Evolutionary conservation across 2,329 filamentous ascomycete genomes (phyloP).

Genomic region (Aspergillus aculeatus): DNA sequence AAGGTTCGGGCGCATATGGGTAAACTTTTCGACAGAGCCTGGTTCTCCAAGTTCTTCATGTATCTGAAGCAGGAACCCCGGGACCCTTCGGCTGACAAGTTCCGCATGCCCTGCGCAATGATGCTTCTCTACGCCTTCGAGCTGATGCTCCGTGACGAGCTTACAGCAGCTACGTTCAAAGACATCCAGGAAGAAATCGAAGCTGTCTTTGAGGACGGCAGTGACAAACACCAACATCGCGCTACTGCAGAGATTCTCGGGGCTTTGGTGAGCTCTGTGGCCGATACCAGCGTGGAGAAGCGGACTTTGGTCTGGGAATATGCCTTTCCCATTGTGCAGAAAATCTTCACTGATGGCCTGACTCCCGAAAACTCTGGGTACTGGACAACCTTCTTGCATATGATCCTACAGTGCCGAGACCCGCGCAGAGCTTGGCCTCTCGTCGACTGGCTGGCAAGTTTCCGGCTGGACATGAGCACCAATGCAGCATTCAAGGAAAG

Average conservation of each 20-base stretch:
- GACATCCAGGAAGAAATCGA: slow-evolving; percentile 81
- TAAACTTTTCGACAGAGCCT: slow-evolving; percentile 72
- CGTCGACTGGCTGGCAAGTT: slow-evolving; percentile 75
- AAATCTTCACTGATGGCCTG: slow-evolving; percentile 84
- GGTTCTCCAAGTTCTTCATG: slow-evolving; percentile 84
- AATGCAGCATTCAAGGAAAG: slow-evolving; percentile 99
- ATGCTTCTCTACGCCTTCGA: slow-evolving; percentile 88
- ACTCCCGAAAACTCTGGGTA: slow-evolving; percentile 94
- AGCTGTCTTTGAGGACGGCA: slow-evolving; percentile 83
- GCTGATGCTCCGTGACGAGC: slow-evolving; percentile 71
- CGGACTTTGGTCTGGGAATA: slow-evolving; percentile 82
- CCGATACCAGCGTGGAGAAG: slow-evolving; percentile 71
- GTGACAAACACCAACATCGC: slow-evolving; percentile 95
- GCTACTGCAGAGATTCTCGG: slow-evolving; percentile 92
- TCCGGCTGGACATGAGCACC: slow-evolving; percentile 88
- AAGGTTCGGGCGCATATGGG: slow-evolving; percentile 76
- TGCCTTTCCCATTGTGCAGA: slow-evolving; percentile 80
- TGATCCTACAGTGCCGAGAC: slow-evolving; percentile 84
- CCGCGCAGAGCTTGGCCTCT: slow-evolving; percentile 84
- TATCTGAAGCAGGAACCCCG: slow-evolving; percentile 96
- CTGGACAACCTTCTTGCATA: slow-evolving; percentile 91
- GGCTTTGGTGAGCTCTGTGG: slow-evolving; percentile 75
- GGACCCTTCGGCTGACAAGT: slow-evolving; percentile 76
- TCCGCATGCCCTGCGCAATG: slow-evolving; percentile 83
- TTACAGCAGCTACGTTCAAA: slow-evolving; percentile 75